phyloP scores from a whole-genome alignment of 768 basidiomycete species.

The Mycena alexandri region DNA sequence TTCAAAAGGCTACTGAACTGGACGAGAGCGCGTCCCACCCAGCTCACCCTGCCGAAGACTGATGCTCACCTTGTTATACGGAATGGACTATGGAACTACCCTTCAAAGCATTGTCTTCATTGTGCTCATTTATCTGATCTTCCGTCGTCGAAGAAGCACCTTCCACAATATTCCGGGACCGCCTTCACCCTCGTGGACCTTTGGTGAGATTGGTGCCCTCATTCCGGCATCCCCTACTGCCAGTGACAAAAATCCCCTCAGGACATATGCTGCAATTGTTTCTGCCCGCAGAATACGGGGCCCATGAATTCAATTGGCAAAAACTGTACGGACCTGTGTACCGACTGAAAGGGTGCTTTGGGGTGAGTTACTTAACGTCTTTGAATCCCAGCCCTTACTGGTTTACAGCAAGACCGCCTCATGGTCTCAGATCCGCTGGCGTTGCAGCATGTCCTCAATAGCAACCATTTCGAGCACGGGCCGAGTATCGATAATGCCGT shows the following conservation, averaged over 20 bases:
- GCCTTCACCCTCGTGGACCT: constrained; percentile 8
- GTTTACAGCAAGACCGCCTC: constrained; percentile 12
- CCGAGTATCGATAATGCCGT: constrained; percentile 3
- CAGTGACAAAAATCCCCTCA: background rate
- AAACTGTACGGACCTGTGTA: constrained; percentile 6
- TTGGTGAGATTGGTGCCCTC: background rate
- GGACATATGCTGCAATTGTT: constrained; percentile 13
- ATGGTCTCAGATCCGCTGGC: constrained; percentile 12
- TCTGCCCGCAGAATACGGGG: constrained; percentile 4
- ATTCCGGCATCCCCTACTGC: background rate
- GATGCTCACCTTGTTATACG: constrained; percentile 4
- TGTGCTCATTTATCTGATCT: constrained; percentile 10
- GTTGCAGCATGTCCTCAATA: constrained; percentile 7
- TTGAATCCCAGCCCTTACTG: background rate
- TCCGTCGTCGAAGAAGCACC: constrained; percentile 1
- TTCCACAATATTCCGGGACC: constrained; percentile 2
- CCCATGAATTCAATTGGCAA: constrained; percentile 5
- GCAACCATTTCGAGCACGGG: constrained; percentile 4
- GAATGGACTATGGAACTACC: background rate
- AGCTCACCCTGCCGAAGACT: constrained; percentile 2
- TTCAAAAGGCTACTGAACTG: constrained; percentile 8
- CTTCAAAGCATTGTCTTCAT: background rate
- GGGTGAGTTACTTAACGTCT: background rate
- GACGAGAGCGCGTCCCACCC: background rate
- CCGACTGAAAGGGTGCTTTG: constrained; percentile 1